phyloP scores from a whole-genome alignment of 2,329 filamentous ascomycete genomes.

The Neoarthrinium moseri region DNA sequence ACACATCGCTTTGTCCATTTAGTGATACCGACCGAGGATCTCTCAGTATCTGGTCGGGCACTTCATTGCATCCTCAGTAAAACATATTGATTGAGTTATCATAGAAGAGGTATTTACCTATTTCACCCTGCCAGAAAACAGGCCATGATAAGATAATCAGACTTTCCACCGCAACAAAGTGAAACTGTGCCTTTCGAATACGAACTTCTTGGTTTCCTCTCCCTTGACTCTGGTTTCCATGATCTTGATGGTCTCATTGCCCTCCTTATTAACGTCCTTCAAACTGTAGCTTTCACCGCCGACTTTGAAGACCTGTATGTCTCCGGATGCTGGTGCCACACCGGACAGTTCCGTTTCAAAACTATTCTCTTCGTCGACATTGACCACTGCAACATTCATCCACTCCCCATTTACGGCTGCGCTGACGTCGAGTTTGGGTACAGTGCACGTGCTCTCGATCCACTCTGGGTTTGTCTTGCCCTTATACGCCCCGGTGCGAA shows the following conservation, averaged over 20 bases:
- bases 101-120: too few relatives aligned
- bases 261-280: conserved; percentile 8
- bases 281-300: conserved; percentile 2
- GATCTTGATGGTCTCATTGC: conserved; percentile 2
- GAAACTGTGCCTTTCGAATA: conserved; percentile 69
- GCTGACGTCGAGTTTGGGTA: conserved; percentile 69
- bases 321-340: conserved; percentile 26
- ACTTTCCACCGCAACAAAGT: conserved; percentile 59
- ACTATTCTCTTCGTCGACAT: conserved; percentile 61
- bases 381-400: conserved; percentile 70
- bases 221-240: neutral
- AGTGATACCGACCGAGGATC: too few relatives aligned
- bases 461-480: conserved; percentile 66
- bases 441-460: conserved; percentile 59
- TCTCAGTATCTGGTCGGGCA: too few relatives aligned
- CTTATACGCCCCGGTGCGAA: conserved; percentile 61
- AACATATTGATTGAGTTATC: too few relatives aligned
- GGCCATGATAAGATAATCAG: too few relatives aligned
- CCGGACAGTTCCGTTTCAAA: conserved; percentile 62
- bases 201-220: conserved; percentile 39
- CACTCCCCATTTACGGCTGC: conserved; percentile 55
- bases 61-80: too few relatives aligned
- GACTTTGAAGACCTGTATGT: conserved; percentile 6
- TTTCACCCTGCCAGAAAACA: too few relatives aligned
- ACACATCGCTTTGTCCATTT: too few relatives aligned